phyloP scores from a whole-genome alignment of 495 filamentous ascomycete genomes.

The Penicillium taxi region DNA sequence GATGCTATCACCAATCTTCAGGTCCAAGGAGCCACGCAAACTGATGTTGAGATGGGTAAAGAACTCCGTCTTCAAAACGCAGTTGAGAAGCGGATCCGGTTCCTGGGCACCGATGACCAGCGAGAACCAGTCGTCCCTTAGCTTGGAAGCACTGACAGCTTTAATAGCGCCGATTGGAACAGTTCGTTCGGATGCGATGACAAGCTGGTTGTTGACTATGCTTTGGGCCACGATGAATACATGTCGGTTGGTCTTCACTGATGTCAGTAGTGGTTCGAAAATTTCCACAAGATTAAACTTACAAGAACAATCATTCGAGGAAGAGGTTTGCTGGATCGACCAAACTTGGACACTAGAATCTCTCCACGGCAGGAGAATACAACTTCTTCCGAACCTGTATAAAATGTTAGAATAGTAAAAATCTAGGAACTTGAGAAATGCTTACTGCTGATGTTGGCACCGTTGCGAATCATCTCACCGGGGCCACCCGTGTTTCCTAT shows the following conservation, averaged over 20 bases:
- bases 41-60: slow-evolving; percentile 77
- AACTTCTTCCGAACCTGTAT: slow-evolving; percentile 56
- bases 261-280: slow-evolving; percentile 6
- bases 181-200: slow-evolving; percentile 71
- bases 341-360: slow-evolving; percentile 84
- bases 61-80: slow-evolving; percentile 94
- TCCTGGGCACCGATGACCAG: slow-evolving; percentile 85
- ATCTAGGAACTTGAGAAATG: neutral
- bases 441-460: slow-evolving; percentile 52
- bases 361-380: slow-evolving; percentile 90
- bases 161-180: slow-evolving; percentile 82
- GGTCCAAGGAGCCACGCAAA: slow-evolving; percentile 67
- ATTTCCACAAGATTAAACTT: slow-evolving; percentile 13
- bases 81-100: slow-evolving; percentile 83
- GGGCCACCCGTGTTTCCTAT: slow-evolving; percentile 71
- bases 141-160: slow-evolving; percentile 65
- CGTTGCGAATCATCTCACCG: slow-evolving; percentile 70
- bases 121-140: slow-evolving; percentile 95
- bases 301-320: slow-evolving; percentile 76
- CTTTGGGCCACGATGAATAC: slow-evolving; percentile 83
- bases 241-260: slow-evolving; percentile 59
- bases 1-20: slow-evolving; percentile 74
- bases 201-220: slow-evolving; percentile 70
- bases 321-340: slow-evolving; percentile 86
- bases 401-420: neutral